These are phyloP conservation scores for Alternaria incomplexa DNA, from an alignment of 2,329 filamentous ascomycete species.

Conservation along the genomic window DNA sequence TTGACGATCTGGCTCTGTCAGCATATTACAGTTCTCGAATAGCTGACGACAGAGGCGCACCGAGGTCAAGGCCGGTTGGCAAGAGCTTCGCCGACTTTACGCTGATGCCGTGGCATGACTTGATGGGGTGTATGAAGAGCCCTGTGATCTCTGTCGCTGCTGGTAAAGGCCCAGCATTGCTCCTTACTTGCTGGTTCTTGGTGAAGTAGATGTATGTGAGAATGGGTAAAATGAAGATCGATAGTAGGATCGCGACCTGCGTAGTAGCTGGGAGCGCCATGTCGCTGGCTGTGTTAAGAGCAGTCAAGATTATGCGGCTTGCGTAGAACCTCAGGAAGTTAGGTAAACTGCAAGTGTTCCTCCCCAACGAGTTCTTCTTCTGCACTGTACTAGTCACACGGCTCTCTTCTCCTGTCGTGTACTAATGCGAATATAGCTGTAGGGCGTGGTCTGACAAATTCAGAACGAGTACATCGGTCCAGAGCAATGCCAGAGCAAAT, in stretches of 20 bases:
- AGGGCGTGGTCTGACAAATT: neutral
- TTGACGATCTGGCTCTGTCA: slow-evolving; percentile 58
- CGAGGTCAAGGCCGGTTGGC: slow-evolving; percentile 63
- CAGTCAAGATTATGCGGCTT: neutral
- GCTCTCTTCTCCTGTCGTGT: neutral
- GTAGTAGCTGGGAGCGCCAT: slow-evolving; percentile 35
- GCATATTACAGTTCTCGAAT: neutral
- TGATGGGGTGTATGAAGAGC: slow-evolving; percentile 68
- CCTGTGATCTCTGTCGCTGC: slow-evolving; percentile 52
- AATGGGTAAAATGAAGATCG: slow-evolving; percentile 38
- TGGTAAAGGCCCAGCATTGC: slow-evolving; percentile 36
- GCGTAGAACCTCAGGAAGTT: neutral
- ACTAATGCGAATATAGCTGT: neutral
- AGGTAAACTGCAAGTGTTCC: neutral
- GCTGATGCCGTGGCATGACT: slow-evolving; percentile 68
- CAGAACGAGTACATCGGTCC: neutral
- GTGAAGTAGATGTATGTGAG: slow-evolving; percentile 39
- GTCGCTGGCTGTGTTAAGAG: neutral
- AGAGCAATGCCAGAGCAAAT: neutral
- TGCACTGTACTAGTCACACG: neutral
- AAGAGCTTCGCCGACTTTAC: slow-evolving; percentile 59
- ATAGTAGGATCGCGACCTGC: slow-evolving; percentile 33
- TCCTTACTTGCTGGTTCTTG: slow-evolving; percentile 15
- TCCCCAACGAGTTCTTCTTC: neutral
- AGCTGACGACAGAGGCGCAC: slow-evolving; percentile 17